These are phyloP conservation scores for Nicotiana benthamiana DNA, from an alignment of 257 asterid species.

Conservation along the genomic window DNA sequence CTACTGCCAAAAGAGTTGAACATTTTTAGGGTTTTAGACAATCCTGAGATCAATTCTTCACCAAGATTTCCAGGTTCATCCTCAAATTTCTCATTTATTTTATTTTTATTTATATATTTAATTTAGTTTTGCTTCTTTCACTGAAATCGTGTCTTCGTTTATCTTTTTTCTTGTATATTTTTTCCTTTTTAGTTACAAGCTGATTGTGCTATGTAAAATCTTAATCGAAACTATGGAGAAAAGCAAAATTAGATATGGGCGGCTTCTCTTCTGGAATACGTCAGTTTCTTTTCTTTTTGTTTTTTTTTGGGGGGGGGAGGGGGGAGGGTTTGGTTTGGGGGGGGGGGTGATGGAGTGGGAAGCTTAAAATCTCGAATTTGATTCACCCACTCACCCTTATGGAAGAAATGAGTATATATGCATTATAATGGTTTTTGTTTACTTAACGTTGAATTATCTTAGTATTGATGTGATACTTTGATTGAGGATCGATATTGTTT, in stretches of 20 bases:
- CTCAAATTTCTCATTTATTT: background rate
- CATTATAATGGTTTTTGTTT: background rate
- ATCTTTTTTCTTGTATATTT: background rate
- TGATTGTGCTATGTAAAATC: background rate
- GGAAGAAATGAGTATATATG: background rate
- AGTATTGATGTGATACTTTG: background rate
- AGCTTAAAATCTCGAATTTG: background rate
- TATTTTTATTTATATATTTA: background rate
- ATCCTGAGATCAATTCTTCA: background rate
- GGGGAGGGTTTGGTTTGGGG: too few species aligned
- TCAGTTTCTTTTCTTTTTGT: too few species aligned
- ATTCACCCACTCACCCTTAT: background rate
- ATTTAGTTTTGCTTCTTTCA: background rate
- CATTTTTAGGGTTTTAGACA: background rate
- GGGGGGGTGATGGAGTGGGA: too few species aligned
- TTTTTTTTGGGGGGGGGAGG: background rate
- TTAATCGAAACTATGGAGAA: background rate
- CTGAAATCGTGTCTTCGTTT: background rate
- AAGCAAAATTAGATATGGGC: too few species aligned
- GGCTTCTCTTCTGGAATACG: too few species aligned
- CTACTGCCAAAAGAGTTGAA: background rate
- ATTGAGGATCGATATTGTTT: background rate
- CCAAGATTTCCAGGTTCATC: conserved; percentile 5
- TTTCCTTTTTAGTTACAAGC: background rate
- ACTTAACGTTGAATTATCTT: background rate